Percentiles rank a stretch among this genome's conserved stretches.
These are phyloP conservation scores for Leptographium procerum DNA, from an alignment of 2,329 filamentous ascomycete species.

Conservation along the genomic window DNA sequence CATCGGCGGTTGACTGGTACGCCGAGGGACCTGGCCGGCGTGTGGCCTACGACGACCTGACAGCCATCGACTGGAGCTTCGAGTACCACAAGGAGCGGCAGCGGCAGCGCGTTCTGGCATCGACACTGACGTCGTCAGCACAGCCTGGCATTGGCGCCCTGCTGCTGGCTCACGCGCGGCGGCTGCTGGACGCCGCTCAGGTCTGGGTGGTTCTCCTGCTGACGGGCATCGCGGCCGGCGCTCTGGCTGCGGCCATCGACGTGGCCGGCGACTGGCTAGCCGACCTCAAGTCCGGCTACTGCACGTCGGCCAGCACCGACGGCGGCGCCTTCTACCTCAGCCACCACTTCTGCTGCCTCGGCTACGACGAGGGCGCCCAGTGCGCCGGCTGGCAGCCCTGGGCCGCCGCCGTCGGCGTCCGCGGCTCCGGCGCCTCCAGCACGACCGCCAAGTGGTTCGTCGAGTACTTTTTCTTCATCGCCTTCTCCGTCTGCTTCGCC, in stretches of 20 bases:
- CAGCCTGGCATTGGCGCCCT: not conserved
- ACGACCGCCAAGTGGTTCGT: constrained; percentile 59
- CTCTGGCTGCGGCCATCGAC: constrained; percentile 80
- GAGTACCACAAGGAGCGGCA: constrained; percentile 96
- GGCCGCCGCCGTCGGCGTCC: constrained; percentile 61
- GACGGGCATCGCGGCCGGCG: constrained; percentile 73
- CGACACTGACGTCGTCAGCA: constrained; percentile 46
- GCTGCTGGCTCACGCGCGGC: constrained; percentile 59
- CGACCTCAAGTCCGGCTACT: constrained; percentile 85
- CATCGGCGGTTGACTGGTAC: constrained; percentile 62
- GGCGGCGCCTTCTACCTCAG: constrained; percentile 87
- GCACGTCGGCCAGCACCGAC: constrained; percentile 59
- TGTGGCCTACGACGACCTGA: constrained; percentile 91
- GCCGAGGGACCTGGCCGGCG: constrained; percentile 72
- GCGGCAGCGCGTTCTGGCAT: constrained; percentile 64
- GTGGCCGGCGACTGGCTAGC: constrained; percentile 87
- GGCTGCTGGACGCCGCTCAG: constrained; percentile 74
- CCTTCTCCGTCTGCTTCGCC: constrained; percentile 77
- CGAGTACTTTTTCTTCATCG: constrained; percentile 76
- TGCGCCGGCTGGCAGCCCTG: constrained; percentile 83
- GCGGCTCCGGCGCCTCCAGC: constrained; percentile 28
- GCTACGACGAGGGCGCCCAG: constrained; percentile 70
- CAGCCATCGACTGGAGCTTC: constrained; percentile 98
- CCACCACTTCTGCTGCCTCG: constrained; percentile 85
- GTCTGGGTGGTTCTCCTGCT: constrained; percentile 83